phyloP scores from a whole-genome alignment of 805 yeast genomes.

The Teunomyces cretensis region DNA sequence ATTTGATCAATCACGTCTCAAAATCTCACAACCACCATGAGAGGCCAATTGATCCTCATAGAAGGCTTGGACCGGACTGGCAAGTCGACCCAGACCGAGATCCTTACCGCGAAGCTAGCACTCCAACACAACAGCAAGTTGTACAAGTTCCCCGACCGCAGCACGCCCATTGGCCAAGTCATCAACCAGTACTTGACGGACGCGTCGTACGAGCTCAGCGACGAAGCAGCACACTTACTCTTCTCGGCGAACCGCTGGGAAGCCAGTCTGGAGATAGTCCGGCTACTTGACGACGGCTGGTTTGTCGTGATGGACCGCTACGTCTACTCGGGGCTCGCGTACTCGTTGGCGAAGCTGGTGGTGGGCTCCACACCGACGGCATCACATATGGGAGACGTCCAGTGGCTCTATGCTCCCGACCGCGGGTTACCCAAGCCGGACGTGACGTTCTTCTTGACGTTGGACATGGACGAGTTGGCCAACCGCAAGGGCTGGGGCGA shows the following conservation, averaged over 20 bases:
- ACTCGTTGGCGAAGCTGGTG: constrained; percentile 77
- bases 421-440: constrained; percentile 87
- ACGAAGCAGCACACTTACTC: constrained; percentile 80
- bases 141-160: constrained; percentile 84
- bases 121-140: constrained; percentile 29
- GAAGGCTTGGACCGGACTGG: constrained; percentile 97
- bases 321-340: constrained; percentile 90
- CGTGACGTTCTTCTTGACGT: constrained; percentile 70
- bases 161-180: constrained; percentile 76
- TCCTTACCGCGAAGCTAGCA: constrained; percentile 22
- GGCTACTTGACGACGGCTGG: constrained; percentile 49
- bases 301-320: constrained; percentile 80
- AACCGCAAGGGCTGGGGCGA: constrained; percentile 82
- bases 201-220: constrained; percentile 51
- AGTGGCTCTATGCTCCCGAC: constrained; percentile 85
- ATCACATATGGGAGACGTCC: constrained; percentile 38
- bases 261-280: constrained; percentile 46
- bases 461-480: constrained; percentile 44
- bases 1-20: neutral
- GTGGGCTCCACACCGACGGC: constrained; percentile 26
- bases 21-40: constrained; percentile 13
- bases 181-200: constrained; percentile 72
- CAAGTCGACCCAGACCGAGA: constrained; percentile 75
- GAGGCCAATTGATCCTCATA: constrained; percentile 77
- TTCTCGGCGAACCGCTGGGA: constrained; percentile 98